Base-by-base conservation (phyloP, 2,329 filamentous ascomycete genomes). In the Pezicula radicicola region DNA sequence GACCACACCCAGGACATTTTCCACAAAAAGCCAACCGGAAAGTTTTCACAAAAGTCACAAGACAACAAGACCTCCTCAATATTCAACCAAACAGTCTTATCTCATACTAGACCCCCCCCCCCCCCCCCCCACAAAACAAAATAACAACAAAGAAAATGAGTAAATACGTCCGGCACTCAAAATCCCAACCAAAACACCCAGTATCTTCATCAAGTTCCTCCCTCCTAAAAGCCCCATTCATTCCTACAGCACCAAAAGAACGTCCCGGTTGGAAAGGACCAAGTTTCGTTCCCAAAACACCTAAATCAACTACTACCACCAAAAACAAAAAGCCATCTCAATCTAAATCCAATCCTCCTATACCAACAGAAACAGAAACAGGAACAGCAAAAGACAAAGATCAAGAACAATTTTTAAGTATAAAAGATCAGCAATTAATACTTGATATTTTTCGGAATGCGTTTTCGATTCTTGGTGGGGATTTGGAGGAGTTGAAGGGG, bases 371-470 rank as follows among this genome's bases (percentile, higher is more conserved):
- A n/a, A n/a, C n/a, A n/a, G n/a, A n/a, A n/a, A n/a, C n/a, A n/a
- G n/a, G n/a, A n/a, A n/a, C n/a, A n/a, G n/a, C n/a, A n/a, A n/a
- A n/a, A n/a, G n/a, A n/a, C n/a, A n/a, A n/a, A n/a, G n/a, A n/a
- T n/a, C n/a, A n/a, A n/a, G n/a, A n/a, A n/a, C n/a, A n/a, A n/a
- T n/a, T n/a, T n/a, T n/a, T n/a, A n/a, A n/a, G n/a, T n/a, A n/a
- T n/a, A n/a, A n/a, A n/a, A n/a, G n/a, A n/a, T n/a, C n/a, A n/a
- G n/a, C 88, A 91, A 66, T 72, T 79, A 36, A 74, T 93, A 21
- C 75, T 95, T 42, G 77, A 89, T 60, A 73, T 90, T 56, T 95
- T 94, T 71, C 77, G 77, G 46, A 70, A 78, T 51, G 77, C 87
- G 1, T 88, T 93, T 60, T 63, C 69, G 12, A 66, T 70, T 2